Conservation (phyloP, 495 filamentous ascomycete genomes). For the Daldinia childiae region DNA sequence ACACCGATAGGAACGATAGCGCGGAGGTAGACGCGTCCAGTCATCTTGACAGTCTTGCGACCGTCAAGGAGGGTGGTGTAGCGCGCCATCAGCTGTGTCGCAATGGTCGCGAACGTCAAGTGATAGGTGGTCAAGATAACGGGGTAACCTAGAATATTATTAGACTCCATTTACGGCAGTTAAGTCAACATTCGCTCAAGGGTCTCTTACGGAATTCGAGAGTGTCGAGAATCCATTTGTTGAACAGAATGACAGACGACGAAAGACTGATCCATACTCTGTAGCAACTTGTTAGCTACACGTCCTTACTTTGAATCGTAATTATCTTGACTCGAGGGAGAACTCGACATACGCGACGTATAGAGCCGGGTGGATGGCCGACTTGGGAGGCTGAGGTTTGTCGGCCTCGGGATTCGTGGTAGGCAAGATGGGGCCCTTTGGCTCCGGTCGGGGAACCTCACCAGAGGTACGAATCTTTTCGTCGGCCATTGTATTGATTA, state of each 20-base stretch:
- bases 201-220: constrained; percentile 79
- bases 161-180: constrained; percentile 39
- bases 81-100: constrained; percentile 89
- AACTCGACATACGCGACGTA: constrained; percentile 80
- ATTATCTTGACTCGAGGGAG: constrained; percentile 5
- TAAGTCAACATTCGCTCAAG: background rate
- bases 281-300: constrained; percentile 41
- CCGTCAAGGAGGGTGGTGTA: constrained; percentile 87
- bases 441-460: constrained; percentile 66
- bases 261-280: constrained; percentile 93
- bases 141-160: constrained; percentile 59
- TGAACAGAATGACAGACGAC: constrained; percentile 95
- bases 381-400: constrained; percentile 70
- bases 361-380: constrained; percentile 79
- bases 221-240: constrained; percentile 94
- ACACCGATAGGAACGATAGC: constrained; percentile 93
- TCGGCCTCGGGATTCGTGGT: constrained; percentile 77
- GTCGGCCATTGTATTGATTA: constrained; percentile 60
- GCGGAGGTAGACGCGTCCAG: constrained; percentile 85
- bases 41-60: constrained; percentile 92
- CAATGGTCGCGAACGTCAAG: constrained; percentile 84
- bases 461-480: constrained; percentile 84
- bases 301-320: background rate
- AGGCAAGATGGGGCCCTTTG: constrained; percentile 73
- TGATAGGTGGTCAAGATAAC: constrained; percentile 95